Evolutionary conservation across 2,329 filamentous ascomycete genomes (phyloP), one percentile per base, ranked within the genome.

Genomic region (Colletotrichum sp.): DNA sequence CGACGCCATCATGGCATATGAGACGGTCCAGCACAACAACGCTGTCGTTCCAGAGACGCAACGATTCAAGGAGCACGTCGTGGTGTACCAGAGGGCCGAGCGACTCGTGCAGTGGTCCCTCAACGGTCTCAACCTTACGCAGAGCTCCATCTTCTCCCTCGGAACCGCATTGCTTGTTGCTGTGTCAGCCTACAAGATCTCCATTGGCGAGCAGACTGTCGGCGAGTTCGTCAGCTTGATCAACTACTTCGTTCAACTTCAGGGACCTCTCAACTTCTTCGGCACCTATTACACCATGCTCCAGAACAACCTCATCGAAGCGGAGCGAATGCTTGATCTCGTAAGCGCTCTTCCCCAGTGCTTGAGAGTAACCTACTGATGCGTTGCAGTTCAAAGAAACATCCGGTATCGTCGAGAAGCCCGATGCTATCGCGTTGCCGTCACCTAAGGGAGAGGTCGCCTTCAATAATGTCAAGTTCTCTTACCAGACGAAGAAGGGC

Each of bases 21-120:
- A 89, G 76, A 93, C 91, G 2, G 91, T 93, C 60, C 92, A 93
- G 78, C 92, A 93, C 80, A 93, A 92, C 83, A 92, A 92, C 78
- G 91, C 91, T 21, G 89, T 92, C 76, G 84, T 84, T 2, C 89
- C 90, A 76, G 91, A 93, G 79, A 91, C 91, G 57, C 86, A 88
- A 68, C 86, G 90, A 8, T 93, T 92, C 80, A 88, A 86, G 34
- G 84, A 88, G 26, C 89, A 91, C 15, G 90, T 93, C 1, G 82
- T 85, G 67, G 88, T 88, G 77, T 93, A 89, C 79, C 91, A 93
- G 77, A 85, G 84, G 12, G 90, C 90, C 12, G 90, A 92, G 81
- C 90, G 90, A 71, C 85, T 89, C 69, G 90, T 92, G 21, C 85
- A 88, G 69, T 86, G 89, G 78, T 92, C 90, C 4, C 81, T 92